phyloP scores from a whole-genome alignment of 2,329 filamentous ascomycete species.

The Lasiodiplodia theobromae region DNA sequence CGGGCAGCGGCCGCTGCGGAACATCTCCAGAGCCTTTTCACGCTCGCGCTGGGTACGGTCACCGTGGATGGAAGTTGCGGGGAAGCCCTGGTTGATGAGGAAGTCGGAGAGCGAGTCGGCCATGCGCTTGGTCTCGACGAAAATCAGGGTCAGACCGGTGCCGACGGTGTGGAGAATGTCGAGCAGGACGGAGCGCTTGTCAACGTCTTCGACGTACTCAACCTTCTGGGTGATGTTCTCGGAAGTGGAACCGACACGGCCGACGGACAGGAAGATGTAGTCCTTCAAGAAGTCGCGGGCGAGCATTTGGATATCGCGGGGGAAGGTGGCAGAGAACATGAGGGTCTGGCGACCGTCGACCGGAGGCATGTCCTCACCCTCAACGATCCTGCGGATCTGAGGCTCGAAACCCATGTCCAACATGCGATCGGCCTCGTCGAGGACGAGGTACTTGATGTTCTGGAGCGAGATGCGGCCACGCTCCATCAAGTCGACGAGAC shows the following conservation, averaged over 20 bases:
- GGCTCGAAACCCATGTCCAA: constrained; percentile 99
- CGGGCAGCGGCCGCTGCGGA: constrained; percentile 93
- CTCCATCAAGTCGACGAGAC: constrained; percentile 97
- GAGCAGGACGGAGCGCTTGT: constrained; percentile 97
- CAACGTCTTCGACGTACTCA: constrained; percentile 93
- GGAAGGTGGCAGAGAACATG: constrained; percentile 99
- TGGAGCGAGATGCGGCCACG: constrained; percentile 95
- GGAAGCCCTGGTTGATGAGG: constrained; percentile 98
- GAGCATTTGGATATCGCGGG: constrained; percentile 98
- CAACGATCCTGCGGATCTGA: constrained; percentile 97
- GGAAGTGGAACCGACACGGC: constrained; percentile 98
- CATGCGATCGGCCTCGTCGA: constrained; percentile 99
- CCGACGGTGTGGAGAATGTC: constrained; percentile 97
- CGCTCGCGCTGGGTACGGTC: constrained; percentile 98
- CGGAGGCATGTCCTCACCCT: constrained; percentile 95
- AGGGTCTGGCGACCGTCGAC: constrained; percentile 90
- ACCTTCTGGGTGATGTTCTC: constrained; percentile 99
- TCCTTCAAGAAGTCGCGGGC: constrained; percentile 98
- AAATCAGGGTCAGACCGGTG: constrained; percentile 89
- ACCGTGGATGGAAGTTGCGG: constrained; percentile 97
- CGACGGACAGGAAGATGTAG: constrained; percentile 98
- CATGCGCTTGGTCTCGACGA: constrained; percentile 99
- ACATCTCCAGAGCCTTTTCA: constrained; percentile 96
- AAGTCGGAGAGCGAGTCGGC: constrained; percentile 97
- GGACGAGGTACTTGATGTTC: constrained; percentile 99